phyloP scores from a whole-genome alignment of 2,329 filamentous ascomycete species.

The Kalmusia sp. region DNA sequence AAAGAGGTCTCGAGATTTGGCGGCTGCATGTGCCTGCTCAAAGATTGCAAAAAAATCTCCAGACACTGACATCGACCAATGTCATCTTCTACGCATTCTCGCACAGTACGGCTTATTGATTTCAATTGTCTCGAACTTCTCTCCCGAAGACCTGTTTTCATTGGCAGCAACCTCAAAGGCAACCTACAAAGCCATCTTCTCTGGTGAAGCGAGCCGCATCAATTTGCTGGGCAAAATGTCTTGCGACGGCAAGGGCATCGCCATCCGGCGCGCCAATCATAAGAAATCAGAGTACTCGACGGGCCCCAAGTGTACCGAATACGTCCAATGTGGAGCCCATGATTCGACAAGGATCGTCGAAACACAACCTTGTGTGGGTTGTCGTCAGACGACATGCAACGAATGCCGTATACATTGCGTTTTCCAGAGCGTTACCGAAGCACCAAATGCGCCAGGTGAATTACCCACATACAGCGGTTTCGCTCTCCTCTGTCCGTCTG shows the following conservation, averaged over 20 bases:
- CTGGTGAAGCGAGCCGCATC: slow-evolving; percentile 27
- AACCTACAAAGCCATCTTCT: slow-evolving; percentile 30
- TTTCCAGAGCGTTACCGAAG: slow-evolving; percentile 39
- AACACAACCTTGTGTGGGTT: slow-evolving; percentile 32
- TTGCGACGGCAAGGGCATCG: slow-evolving; percentile 36
- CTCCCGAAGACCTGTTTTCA: slow-evolving; percentile 34
- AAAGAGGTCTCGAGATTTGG: slow-evolving; percentile 22
- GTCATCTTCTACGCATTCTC: slow-evolving; percentile 27
- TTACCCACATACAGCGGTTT: slow-evolving; percentile 41
- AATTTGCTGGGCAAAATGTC: slow-evolving; percentile 34
- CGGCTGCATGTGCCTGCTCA: slow-evolving; percentile 7
- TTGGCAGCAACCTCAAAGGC: slow-evolving; percentile 38
- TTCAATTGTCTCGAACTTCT: slow-evolving; percentile 29
- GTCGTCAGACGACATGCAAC: slow-evolving; percentile 40
- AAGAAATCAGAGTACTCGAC: slow-evolving; percentile 31
- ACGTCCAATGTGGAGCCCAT: slow-evolving; percentile 28
- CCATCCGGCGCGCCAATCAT: slow-evolving; percentile 29
- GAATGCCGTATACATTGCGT: slow-evolving; percentile 45
- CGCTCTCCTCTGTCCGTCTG: slow-evolving; percentile 28
- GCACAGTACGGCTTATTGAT: slow-evolving; percentile 39
- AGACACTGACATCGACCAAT: slow-evolving; percentile 5
- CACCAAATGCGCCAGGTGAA: slow-evolving; percentile 32
- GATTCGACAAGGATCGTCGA: slow-evolving; percentile 15
- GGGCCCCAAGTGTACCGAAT: slow-evolving; percentile 29
- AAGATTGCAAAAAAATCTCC: slow-evolving; percentile 10